Percentiles rank a stretch among this genome's conserved stretches.
These are phyloP conservation scores for Porogramme epimiltina DNA, from an alignment of 1,284 basidiomycete species.

Conservation along the genomic window DNA sequence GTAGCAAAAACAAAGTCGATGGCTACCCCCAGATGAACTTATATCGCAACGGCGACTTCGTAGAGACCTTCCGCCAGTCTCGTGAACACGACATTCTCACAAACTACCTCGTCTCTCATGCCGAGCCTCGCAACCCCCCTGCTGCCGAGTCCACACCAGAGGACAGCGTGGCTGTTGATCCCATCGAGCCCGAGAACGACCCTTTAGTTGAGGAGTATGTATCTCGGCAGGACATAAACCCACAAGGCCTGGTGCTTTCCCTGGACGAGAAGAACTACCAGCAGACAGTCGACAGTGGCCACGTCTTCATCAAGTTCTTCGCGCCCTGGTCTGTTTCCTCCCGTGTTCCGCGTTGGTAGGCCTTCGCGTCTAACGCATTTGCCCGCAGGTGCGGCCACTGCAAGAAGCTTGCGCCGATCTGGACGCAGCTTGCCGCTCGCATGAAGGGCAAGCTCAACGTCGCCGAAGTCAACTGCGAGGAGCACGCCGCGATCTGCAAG, in stretches of 20 bases:
- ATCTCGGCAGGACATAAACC: constrained; percentile 45
- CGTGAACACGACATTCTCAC: constrained; percentile 52
- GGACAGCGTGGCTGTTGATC: constrained; percentile 11
- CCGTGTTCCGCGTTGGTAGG: no score
- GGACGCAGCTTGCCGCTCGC: constrained; percentile 69
- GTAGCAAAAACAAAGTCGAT: constrained; percentile 65
- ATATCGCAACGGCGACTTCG: constrained; percentile 67
- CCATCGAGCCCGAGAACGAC: constrained; percentile 4
- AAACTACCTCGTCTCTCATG: constrained; percentile 49
- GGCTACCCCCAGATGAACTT: constrained; percentile 84
- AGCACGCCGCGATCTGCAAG: constrained; percentile 64
- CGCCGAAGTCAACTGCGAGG: constrained; percentile 88
- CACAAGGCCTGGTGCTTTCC: constrained; percentile 60
- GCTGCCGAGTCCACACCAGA: constrained; percentile 16
- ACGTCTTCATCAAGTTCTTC: constrained; percentile 87
- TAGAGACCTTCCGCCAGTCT: constrained; percentile 59
- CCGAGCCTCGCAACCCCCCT: constrained; percentile 30
- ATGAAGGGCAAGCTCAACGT: constrained; percentile 75
- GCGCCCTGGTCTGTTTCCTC: constrained; percentile 72
- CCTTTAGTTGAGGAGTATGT: constrained; percentile 7
- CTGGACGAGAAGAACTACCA: constrained; percentile 58
- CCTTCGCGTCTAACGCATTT: no score
- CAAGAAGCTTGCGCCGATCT: constrained; percentile 84
- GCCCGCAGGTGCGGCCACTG: constrained; percentile 80
- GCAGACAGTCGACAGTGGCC: constrained; percentile 53